Base-by-base conservation (phyloP, 2,329 filamentous ascomycete species). In the Diplodia sapinea region DNA sequence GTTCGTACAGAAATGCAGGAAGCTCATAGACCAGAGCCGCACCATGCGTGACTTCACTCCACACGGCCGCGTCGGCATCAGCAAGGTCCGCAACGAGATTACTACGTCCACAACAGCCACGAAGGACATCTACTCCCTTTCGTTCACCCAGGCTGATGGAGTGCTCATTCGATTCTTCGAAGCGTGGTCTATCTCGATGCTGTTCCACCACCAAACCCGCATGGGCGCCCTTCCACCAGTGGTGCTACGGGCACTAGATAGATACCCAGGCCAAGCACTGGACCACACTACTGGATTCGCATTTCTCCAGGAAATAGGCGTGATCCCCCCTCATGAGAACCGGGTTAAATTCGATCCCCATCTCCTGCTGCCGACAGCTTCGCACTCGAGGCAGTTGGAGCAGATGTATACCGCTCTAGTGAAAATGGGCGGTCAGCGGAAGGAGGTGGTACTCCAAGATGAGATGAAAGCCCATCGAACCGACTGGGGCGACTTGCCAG, bases 281-380 rank as follows among this genome's bases (percentile, higher is more conserved):
- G 81, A 82, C 29, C 75, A 79, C 15, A 74, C 76, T 50, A 81
- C 82, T 4, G 85, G 85, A 43, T 89, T 87, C 83, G 84, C 87
- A 1, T 92, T 94, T 70, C 78, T 95, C 36, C 90, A 94, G 73
- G 92, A 95, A 75, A 82, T 94, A 50, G 91, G 91, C 12, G 87
- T 88, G 65, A 84, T 93, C 51, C 80, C 86, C 8, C 89, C 91
- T 0, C 92, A 89, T 85, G 90, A 93, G 72, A 86, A 92, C 57
- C 84, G 85, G 3, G 82, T 86, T 4, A 83, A 89, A 3, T 92
- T 91, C 76, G 84, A 84, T 74, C 80, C 82, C 68, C 71, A 82
- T 66, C 75, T 88, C 13, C 79, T 83, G 70, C 80, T 88, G 23
- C 86, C 86, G 1, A 80, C 76, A 31, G 78, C 80, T 12, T 78